These are phyloP conservation scores for Fusarium circinatum DNA, from an alignment of 2,329 filamentous ascomycete species.

Conservation along the genomic window DNA sequence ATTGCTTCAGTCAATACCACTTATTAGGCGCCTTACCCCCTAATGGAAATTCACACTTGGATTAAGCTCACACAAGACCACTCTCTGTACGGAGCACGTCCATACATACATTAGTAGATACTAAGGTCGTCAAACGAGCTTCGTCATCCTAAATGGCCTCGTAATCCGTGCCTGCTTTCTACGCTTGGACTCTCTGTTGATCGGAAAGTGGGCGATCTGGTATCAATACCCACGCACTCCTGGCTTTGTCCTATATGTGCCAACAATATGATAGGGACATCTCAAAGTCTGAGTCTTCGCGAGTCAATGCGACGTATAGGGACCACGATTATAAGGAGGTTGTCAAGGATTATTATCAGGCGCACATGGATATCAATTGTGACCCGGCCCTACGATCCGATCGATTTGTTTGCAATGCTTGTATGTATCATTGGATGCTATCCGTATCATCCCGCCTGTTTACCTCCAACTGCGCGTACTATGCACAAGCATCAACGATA, in stretches of 20 bases:
- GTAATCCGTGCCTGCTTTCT: neutral
- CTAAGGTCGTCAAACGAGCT: neutral
- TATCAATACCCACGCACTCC: neutral
- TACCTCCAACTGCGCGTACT: neutral
- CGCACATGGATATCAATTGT: neutral
- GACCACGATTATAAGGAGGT: neutral
- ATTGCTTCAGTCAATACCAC: neutral
- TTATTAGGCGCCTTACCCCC: neutral
- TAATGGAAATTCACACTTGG: neutral
- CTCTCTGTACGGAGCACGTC: neutral
- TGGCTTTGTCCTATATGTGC: constrained; percentile 1
- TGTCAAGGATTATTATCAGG: neutral
- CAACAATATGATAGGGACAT: constrained; percentile 5
- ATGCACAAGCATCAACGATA: neutral
- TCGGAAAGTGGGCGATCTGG: constrained; percentile 5
- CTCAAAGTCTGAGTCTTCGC: neutral
- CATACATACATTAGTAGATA: neutral
- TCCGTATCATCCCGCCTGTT: neutral
- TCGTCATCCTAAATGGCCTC: neutral
- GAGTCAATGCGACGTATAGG: neutral
- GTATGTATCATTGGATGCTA: neutral
- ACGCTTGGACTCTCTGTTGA: neutral
- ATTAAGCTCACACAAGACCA: neutral
- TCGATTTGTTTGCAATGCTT: constrained; percentile 7
- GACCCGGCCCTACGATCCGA: neutral